Base-by-base conservation (phyloP, 2,329 filamentous ascomycete genomes). In the Colletotrichum siamense region DNA sequence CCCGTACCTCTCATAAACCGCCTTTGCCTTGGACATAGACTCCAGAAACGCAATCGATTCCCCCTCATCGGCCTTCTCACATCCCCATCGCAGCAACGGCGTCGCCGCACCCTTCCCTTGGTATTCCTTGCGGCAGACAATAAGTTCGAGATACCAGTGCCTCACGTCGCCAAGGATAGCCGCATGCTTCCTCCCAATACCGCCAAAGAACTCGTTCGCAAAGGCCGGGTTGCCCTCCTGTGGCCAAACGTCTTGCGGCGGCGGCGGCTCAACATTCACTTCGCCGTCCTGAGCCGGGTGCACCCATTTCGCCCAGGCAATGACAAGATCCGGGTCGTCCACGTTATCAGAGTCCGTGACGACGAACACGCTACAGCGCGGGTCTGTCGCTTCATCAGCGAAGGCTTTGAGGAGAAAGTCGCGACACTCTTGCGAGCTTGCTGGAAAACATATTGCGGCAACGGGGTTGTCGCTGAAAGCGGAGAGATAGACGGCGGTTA, bases 291-390 rank as follows among this genome's bases (percentile, higher is more conserved):
- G 15, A 3, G 75, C 81, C 0, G 84, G 84, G 4, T 82, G 79
- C 9, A 82, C 78, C 90, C 90, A 91, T 79, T 90, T 89, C 6
- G 86, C 85, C 72, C 88, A 89, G 1, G 86, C 87, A 28, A 90
- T 79, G 3, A 89, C 74, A 2, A 80, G 78, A 1, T 77, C 80
- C 0, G 77, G 67, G 5, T 75, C 55, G 0, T 64, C 69, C 4
- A 73, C 39, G n/a, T 79, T 70, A n/a, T 77, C 66, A 0, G 82
- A 52, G 65, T 87, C 85, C 7, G 83, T 82, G 9, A 88, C 80
- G 32, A 87, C 86, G 7, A 89, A 77, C 26, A 88, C 82, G 28
- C 86, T 83, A 5, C 83, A 82, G 32, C 82, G 74, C 0, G 86
- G 82, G n/a, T 87, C 81, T 2, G 78, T 67, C 2, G 91, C 77